Conservation (phyloP, 768 basidiomycete genomes). For the Coprinellus aureogranulatus region DNA sequence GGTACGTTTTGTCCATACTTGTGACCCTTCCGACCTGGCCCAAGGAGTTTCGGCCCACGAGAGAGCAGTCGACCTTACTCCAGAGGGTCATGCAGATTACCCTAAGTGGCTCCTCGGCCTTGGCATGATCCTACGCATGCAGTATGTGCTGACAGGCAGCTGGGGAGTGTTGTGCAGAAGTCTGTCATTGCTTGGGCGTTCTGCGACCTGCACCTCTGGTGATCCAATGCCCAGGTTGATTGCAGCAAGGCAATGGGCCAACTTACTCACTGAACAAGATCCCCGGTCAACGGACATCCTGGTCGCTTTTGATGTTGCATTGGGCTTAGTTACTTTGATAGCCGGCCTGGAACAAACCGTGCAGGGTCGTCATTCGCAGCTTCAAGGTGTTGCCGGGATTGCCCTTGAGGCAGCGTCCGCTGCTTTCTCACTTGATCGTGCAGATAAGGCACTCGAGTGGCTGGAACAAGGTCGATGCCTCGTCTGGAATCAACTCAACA, state of each 20-base stretch:
- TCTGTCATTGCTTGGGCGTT: too few species aligned
- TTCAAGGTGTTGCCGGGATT: neutral
- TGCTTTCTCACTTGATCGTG: slow-evolving; percentile 19
- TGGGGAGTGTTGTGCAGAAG: too few species aligned
- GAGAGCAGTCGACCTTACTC: neutral
- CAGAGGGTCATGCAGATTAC: neutral
- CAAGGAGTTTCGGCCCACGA: neutral
- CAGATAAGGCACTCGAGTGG: slow-evolving; percentile 17
- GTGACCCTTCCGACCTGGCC: neutral
- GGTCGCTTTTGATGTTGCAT: neutral
- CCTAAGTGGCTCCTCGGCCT: neutral
- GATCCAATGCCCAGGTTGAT: neutral
- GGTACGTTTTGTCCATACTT: neutral
- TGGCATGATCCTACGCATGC: neutral
- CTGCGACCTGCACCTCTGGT: neutral
- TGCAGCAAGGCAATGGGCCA: neutral
- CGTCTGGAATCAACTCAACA: slow-evolving; percentile 16
- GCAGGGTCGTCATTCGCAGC: neutral
- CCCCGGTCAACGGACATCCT: neutral
- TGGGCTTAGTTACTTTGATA: neutral
- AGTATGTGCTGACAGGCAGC: too few species aligned
- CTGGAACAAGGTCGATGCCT: slow-evolving; percentile 20
- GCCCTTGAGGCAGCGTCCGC: slow-evolving; percentile 19
- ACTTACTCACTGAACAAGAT: neutral
- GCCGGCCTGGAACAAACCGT: slow-evolving; percentile 10